A percentile compares a stretch with the other conserved stretches of the same genome.
phyloP scores from a whole-genome alignment of 306 rosid species.

The Trifolium fragiferum region DNA sequence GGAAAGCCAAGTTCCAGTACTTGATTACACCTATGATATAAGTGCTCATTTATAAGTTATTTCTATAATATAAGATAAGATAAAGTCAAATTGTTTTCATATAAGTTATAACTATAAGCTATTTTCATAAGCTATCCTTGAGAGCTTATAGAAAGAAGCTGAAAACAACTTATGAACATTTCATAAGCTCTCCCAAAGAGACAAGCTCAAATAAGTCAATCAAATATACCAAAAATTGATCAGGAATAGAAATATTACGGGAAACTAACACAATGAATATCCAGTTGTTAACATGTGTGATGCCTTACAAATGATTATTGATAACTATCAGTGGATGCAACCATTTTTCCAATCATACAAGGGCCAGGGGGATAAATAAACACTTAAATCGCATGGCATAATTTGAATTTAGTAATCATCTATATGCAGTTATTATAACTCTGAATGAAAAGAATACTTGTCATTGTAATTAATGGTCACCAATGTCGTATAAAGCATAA shows the following conservation, averaged over 20 bases:
- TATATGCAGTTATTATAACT: not conserved
- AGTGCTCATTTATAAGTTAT: too few species aligned
- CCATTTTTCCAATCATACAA: not conserved
- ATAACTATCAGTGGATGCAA: not conserved
- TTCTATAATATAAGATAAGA: too few species aligned
- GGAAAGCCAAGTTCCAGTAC: constrained; percentile 89
- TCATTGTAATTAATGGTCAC: not conserved
- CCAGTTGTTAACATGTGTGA: constrained; percentile 8
- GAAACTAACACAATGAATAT: constrained; percentile 7
- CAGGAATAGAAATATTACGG: constrained; percentile 7
- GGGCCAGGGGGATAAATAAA: not conserved
- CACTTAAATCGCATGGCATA: not conserved
- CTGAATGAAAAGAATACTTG: not conserved
- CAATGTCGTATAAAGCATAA: not conserved
- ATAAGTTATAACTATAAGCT: too few species aligned
- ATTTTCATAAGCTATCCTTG: too few species aligned
- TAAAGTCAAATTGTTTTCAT: too few species aligned
- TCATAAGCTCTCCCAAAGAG: constrained; percentile 39
- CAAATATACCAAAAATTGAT: not conserved
- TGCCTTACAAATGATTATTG: not conserved
- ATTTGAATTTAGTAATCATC: not conserved
- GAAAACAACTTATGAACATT: constrained; percentile 16
- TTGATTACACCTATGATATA: constrained; percentile 81
- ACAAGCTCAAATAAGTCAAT: too few species aligned
- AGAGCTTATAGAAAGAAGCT: too few species aligned